Evolutionary conservation across 768 basidiomycete species (phyloP), one percentile per base, ranked within the genome.

Genomic region (Pholiota microspora): DNA sequence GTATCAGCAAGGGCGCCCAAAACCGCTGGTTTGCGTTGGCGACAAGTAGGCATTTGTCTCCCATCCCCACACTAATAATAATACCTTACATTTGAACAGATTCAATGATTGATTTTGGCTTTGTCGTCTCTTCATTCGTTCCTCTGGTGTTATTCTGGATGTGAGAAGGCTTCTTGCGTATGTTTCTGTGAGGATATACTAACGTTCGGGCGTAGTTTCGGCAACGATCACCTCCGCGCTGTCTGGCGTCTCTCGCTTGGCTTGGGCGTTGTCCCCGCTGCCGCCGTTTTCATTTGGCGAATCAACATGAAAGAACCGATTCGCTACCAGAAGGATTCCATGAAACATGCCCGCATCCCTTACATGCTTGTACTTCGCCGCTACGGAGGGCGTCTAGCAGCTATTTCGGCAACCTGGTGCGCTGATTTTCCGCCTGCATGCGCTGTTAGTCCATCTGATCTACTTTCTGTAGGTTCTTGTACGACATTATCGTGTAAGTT

Each of bases 101-200:
- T 63, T 69, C 78, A 4, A 94, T 94, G 93, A 92, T 94, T 61
- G 94, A 92, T 65, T 71, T 85, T 53, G 90, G 89, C 35, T 92
- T 92, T 65, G 90, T 92, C 36, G 63, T 94, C 45, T 73, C 87
- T 6, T 77, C 89, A 9, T 93, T 94, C 58, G 86, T 91, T 3
- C 92, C 92, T 12, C 77, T 95, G 4, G 88, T 95, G 24, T 74
- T 94, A 27, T 90, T 84, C 64, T 94, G 92, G 93, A 95, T 95
- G 86, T 90, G 57, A 42, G 86, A 72, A 16, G 23, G 7, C 6
- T 50, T 16, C 31, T 4, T 48, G 44, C 3, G 7, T 18, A 42
- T 59, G 32, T 48, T n/a, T 42, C 25, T 32, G n/a, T 38, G 35
- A 23, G 12, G 47, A n/a, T n/a, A n/a, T 49, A 8, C 45, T 27